Evolutionary conservation across 164 flowering plant species (phyloP).

Genomic region (Aristolochia fimbriata): DNA sequence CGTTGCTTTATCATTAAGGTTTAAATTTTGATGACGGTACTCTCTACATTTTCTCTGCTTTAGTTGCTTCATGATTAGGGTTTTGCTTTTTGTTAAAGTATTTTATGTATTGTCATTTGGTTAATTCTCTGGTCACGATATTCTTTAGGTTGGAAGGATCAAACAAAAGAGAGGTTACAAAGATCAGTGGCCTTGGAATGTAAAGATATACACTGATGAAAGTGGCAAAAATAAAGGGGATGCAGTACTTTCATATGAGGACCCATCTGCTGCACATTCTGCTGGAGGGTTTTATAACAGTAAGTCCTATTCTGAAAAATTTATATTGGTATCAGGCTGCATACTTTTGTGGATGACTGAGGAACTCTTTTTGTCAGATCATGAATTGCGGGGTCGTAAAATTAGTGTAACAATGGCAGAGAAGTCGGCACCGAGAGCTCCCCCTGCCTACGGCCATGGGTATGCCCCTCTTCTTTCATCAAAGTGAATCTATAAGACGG

Average conservation of each 20-base stretch:
- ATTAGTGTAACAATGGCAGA: constrained; percentile 91
- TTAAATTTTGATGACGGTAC: not conserved
- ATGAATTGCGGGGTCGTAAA: constrained; percentile 75
- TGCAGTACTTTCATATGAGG: constrained; percentile 78
- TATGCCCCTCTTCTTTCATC: constrained; percentile 16
- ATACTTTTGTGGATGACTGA: too few species aligned
- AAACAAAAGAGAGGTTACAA: constrained; percentile 97
- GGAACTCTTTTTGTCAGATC: constrained; percentile 32
- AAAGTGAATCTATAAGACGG: too few species aligned
- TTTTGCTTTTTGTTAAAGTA: not conserved
- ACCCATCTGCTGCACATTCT: constrained; percentile 97
- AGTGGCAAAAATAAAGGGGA: constrained; percentile 87
- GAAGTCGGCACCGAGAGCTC: constrained; percentile 78
- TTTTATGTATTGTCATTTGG: constrained; percentile 12
- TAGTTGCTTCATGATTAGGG: not conserved
- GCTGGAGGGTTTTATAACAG: constrained; percentile 91
- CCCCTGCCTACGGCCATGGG: constrained; percentile 67
- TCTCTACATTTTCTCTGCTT: not conserved
- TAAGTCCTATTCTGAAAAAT: constrained; percentile 13
- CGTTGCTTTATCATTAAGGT: not conserved
- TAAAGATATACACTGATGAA: constrained; percentile 89
- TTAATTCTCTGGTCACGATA: not conserved
- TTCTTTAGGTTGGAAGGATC: constrained; percentile 76
- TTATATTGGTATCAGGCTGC: not conserved
- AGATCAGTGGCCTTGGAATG: constrained; percentile 97